Conservation (phyloP, 164 flowering plant species). For the Nelumbo lutea region DNA sequence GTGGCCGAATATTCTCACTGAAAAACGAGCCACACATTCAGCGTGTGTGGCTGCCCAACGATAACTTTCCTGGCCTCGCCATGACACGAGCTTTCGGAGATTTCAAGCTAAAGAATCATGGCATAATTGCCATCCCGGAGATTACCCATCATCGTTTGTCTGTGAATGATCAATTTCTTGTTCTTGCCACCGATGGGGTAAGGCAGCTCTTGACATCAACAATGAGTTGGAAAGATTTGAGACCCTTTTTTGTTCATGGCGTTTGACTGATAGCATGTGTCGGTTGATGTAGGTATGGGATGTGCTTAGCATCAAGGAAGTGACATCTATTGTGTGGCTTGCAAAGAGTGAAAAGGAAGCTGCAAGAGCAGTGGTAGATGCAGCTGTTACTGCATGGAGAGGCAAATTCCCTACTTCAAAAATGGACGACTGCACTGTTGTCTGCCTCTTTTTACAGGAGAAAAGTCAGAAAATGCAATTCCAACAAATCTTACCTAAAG, state of each 20-base stretch:
- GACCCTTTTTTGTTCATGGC: neutral
- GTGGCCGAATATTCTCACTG: slow-evolving; percentile 61
- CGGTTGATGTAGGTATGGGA: slow-evolving; percentile 30
- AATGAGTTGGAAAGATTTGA: too few species aligned
- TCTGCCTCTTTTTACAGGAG: slow-evolving; percentile 54
- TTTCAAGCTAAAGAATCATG: slow-evolving; percentile 60
- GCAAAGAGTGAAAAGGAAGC: slow-evolving; percentile 43
- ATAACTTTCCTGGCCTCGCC: slow-evolving; percentile 71
- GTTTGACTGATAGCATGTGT: neutral
- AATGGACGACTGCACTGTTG: slow-evolving; percentile 67
- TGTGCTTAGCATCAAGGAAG: slow-evolving; percentile 61
- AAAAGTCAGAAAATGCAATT: slow-evolving; percentile 9
- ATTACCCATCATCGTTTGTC: slow-evolving; percentile 43
- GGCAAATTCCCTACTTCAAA: slow-evolving; percentile 48
- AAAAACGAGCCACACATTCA: slow-evolving; percentile 53
- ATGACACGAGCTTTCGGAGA: slow-evolving; percentile 84
- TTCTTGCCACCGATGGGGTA: slow-evolving; percentile 89
- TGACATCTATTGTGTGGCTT: slow-evolving; percentile 45
- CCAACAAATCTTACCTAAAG: neutral
- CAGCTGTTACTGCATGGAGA: slow-evolving; percentile 53
- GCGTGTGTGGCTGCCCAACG: slow-evolving; percentile 76
- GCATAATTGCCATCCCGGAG: slow-evolving; percentile 60
- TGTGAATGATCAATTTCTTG: slow-evolving; percentile 52
- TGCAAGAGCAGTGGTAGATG: slow-evolving; percentile 59
- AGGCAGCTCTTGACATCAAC: neutral